Evolutionary conservation across 2,329 filamentous ascomycete genomes (phyloP).

Genomic region (Tolypocladium endophyticum): DNA sequence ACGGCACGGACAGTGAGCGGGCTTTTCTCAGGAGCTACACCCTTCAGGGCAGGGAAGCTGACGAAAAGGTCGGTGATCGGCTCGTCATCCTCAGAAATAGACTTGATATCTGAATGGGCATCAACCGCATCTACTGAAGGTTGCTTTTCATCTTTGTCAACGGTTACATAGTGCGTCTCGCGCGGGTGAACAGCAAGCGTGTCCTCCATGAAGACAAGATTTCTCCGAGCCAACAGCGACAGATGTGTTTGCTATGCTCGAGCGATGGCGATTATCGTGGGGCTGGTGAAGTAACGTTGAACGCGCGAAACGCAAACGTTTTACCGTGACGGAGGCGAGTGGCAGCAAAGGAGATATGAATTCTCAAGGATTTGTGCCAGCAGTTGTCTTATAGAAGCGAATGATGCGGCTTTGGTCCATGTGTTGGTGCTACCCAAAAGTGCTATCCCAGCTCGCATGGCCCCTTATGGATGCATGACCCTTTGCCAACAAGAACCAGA

Average conservation of each 20-base stretch:
- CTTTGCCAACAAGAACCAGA: too few relatives aligned
- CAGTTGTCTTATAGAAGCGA: neutral
- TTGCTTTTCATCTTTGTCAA: conserved; percentile 10
- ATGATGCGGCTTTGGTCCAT: neutral
- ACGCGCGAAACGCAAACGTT: neutral
- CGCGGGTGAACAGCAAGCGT: neutral
- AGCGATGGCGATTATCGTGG: too few relatives aligned
- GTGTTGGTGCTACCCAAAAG: too few relatives aligned
- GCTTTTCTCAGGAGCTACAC: conserved; percentile 29
- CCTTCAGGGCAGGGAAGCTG: conserved; percentile 30
- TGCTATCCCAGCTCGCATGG: too few relatives aligned
- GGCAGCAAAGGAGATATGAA: neutral
- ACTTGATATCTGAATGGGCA: conserved; percentile 14
- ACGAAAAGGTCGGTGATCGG: conserved; percentile 23
- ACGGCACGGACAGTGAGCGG: conserved; percentile 47
- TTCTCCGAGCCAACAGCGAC: neutral
- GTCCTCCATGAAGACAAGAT: neutral
- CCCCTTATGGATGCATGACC: too few relatives aligned
- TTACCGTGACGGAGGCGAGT: neutral
- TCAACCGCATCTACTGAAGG: conserved; percentile 9
- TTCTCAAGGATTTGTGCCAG: too few relatives aligned
- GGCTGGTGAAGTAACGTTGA: neutral
- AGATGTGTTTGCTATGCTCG: neutral
- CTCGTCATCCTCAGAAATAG: conserved; percentile 15
- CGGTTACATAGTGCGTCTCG: neutral